Evolutionary conservation across 2,329 filamentous ascomycete species (phyloP).

Genomic region (Colletotrichum liaoningense): DNA sequence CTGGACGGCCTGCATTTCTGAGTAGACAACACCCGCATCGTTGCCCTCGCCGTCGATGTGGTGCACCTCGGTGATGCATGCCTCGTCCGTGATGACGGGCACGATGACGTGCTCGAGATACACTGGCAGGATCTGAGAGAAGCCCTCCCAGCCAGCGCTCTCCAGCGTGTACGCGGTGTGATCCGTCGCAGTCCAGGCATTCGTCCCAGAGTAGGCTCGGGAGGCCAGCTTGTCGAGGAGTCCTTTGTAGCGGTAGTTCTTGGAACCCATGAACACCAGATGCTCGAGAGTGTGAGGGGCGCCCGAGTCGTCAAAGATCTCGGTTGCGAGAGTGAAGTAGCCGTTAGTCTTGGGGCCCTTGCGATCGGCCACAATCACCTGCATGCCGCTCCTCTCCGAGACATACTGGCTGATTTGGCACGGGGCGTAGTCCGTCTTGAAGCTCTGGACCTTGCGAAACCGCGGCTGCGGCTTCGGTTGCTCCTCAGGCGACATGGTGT

Average conservation of each 20-base stretch:
- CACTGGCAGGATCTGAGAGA: conserved; percentile 91
- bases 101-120: conserved; percentile 95
- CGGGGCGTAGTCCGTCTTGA: conserved; percentile 90
- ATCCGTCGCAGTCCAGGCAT: conserved; percentile 97
- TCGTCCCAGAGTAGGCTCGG: conserved; percentile 91
- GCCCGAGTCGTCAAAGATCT: conserved; percentile 97
- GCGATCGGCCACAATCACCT: conserved; percentile 90
- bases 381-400: conserved; percentile 93
- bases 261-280: conserved; percentile 89
- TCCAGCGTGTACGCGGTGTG: conserved; percentile 97
- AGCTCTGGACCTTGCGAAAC: conserved; percentile 87
- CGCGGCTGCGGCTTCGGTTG: conserved; percentile 60
- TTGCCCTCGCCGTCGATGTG: conserved; percentile 94
- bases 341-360: conserved; percentile 95
- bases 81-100: conserved; percentile 91
- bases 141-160: conserved; percentile 96
- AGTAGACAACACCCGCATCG: conserved; percentile 97
- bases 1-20: conserved; percentile 97
- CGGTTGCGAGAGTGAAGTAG: conserved; percentile 94
- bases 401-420: conserved; percentile 94
- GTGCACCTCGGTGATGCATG: conserved; percentile 95
- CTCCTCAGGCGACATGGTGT: conserved; percentile 65
- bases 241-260: conserved; percentile 93
- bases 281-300: conserved; percentile 90
- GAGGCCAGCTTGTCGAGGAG: conserved; percentile 94